Percentiles rank a stretch among this genome's conserved stretches.
Conservation (phyloP, 768 basidiomycete species). For the Hortiboletus campestris region DNA sequence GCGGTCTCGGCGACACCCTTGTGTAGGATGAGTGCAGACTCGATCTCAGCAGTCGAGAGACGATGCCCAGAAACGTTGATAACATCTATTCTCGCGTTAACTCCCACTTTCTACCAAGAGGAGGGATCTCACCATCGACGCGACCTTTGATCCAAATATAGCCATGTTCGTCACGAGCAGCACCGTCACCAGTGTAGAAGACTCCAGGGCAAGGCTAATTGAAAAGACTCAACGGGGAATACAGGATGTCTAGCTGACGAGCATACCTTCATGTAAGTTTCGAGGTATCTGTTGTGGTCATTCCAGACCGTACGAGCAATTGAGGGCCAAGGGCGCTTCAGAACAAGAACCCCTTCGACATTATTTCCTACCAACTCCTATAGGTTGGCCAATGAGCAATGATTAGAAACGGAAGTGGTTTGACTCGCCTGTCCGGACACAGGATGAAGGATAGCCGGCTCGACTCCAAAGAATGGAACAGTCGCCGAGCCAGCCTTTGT, state of each 20-base stretch:
- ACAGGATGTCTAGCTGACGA: slow-evolving; percentile 23
- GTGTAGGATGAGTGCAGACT: slow-evolving; percentile 93
- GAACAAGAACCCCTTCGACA: slow-evolving; percentile 87
- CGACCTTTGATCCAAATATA: slow-evolving; percentile 99
- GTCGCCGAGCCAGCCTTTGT: slow-evolving; percentile 97
- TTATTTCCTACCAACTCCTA: slow-evolving; percentile 72
- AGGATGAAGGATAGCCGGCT: slow-evolving; percentile 85
- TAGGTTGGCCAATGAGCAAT: neutral
- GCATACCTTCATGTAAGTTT: slow-evolving; percentile 66
- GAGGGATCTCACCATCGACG: slow-evolving; percentile 71
- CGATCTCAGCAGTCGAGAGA: slow-evolving; percentile 96
- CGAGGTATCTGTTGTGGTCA: slow-evolving; percentile 85
- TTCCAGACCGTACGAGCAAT: slow-evolving; percentile 90
- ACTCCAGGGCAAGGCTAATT: slow-evolving; percentile 75
- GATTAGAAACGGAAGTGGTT: neutral
- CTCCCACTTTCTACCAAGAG: neutral
- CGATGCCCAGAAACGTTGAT: slow-evolving; percentile 99
- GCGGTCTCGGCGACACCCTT: slow-evolving; percentile 96
- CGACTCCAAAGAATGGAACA: slow-evolving; percentile 96
- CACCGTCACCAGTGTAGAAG: slow-evolving; percentile 98
- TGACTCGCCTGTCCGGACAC: slow-evolving; percentile 59
- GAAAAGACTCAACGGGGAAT: slow-evolving; percentile 34
- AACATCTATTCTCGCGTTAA: slow-evolving; percentile 55
- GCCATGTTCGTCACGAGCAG: slow-evolving; percentile 89
- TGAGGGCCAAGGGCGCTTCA: slow-evolving; percentile 91